Percentiles rank a stretch among this genome's conserved stretches.
These are phyloP conservation scores for Craterostigma plantagineum DNA, from an alignment of 257 asterid genomes.

Conservation along the genomic window DNA sequence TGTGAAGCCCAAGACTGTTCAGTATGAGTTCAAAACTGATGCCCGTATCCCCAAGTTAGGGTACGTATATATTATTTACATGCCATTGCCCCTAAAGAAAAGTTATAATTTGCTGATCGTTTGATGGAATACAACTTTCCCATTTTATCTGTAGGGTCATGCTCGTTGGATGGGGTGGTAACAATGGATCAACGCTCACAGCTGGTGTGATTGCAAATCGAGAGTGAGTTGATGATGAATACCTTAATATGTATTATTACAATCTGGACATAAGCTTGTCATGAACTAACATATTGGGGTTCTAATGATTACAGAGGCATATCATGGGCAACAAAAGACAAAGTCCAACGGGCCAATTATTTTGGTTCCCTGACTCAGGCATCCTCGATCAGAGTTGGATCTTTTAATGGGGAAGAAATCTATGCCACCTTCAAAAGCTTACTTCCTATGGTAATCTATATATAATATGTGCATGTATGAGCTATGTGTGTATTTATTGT, in stretches of 20 bases:
- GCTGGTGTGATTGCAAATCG: slow-evolving; percentile 86
- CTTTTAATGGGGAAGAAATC: slow-evolving; percentile 93
- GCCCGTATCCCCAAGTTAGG: slow-evolving; percentile 77
- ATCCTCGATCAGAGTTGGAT: slow-evolving; percentile 77
- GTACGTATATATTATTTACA: slow-evolving; percentile 12
- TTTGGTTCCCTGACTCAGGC: slow-evolving; percentile 95
- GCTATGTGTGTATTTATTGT: background rate
- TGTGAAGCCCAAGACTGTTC: slow-evolving; percentile 76
- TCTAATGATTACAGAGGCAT: slow-evolving; percentile 47
- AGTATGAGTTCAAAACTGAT: slow-evolving; percentile 76
- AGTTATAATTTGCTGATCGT: background rate
- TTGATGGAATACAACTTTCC: background rate
- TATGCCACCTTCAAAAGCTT: slow-evolving; percentile 94
- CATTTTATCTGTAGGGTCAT: slow-evolving; percentile 36
- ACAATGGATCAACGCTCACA: slow-evolving; percentile 87
- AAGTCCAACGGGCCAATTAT: slow-evolving; percentile 81
- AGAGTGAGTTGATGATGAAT: slow-evolving; percentile 37
- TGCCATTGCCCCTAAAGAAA: background rate
- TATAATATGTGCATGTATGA: background rate
- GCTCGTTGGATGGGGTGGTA: slow-evolving; percentile 99
- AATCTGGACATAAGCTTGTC: no score
- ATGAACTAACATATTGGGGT: no score
- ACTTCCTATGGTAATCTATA: slow-evolving; percentile 75
- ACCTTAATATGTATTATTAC: no score
- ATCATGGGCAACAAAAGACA: slow-evolving; percentile 96